Evolutionary conservation across 2,329 filamentous ascomycete genomes (phyloP).

Genomic region (Fusarium udum): DNA sequence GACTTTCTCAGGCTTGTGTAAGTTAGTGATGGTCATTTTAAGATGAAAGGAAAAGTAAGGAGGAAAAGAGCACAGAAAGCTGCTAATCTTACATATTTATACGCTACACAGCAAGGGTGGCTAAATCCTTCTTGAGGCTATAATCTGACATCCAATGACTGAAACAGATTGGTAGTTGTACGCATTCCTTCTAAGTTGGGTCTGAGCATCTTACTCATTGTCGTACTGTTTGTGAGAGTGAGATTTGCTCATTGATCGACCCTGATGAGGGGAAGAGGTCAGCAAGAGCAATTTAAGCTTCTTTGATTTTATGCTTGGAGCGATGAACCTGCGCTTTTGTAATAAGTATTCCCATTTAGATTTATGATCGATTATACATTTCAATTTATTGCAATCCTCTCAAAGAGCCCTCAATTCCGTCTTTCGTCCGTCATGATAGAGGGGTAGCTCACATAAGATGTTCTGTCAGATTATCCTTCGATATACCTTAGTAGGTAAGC

Average conservation of each 20-base stretch:
- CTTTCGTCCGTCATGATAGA: neutral
- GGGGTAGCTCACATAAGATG: neutral
- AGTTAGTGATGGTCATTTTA: constrained; percentile 7
- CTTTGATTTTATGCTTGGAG: neutral
- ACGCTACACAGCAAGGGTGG: neutral
- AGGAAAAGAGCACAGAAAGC: neutral
- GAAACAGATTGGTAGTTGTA: neutral
- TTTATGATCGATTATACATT: no score
- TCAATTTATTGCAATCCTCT: no score
- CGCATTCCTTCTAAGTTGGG: neutral
- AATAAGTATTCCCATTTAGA: no score
- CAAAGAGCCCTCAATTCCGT: neutral
- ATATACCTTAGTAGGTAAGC: neutral
- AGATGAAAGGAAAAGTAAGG: neutral
- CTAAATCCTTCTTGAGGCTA: neutral
- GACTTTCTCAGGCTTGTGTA: neutral
- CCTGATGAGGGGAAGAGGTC: neutral
- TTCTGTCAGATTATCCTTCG: neutral
- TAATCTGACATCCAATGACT: constrained; percentile 15
- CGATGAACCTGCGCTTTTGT: neutral
- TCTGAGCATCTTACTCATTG: neutral
- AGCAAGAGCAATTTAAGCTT: neutral
- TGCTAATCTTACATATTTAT: neutral
- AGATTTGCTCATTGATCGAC: constrained; percentile 1
- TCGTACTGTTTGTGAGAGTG: neutral